These are phyloP conservation scores for Verbascum thapsus DNA, from an alignment of 257 asterid species.

Conservation along the genomic window DNA sequence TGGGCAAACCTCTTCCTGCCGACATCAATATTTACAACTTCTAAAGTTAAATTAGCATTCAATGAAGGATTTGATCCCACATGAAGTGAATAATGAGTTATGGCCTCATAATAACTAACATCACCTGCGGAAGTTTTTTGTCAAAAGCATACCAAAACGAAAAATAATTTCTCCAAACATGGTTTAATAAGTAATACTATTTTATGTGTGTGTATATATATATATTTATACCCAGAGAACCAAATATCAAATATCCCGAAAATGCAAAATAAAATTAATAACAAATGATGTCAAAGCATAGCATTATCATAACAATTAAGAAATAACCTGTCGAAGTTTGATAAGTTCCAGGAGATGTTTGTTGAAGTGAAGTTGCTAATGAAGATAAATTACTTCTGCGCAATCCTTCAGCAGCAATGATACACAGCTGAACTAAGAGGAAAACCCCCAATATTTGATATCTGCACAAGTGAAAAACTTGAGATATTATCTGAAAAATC, in stretches of 20 bases:
- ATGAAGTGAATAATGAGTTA: slow-evolving; percentile 12
- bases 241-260: not conserved
- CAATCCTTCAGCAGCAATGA: slow-evolving; percentile 89
- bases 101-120: slow-evolving; percentile 2
- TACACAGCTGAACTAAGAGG: slow-evolving; percentile 92
- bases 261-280: not conserved
- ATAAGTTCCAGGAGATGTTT: slow-evolving; percentile 67
- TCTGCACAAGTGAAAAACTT: slow-evolving; percentile 48
- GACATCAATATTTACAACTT: slow-evolving; percentile 15
- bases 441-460: slow-evolving; percentile 97
- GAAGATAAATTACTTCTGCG: slow-evolving; percentile 87
- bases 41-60: not conserved
- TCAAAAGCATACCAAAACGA: slow-evolving; percentile 10
- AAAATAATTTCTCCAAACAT: not conserved
- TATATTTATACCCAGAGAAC: slow-evolving; percentile 12
- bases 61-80: not conserved
- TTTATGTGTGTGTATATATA: too few species aligned
- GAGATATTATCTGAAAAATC: slow-evolving; percentile 6
- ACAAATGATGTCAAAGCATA: not conserved
- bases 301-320: slow-evolving; percentile 9
- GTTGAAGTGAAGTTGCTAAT: slow-evolving; percentile 72
- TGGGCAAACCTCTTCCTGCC: slow-evolving; percentile 84
- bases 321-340: slow-evolving; percentile 71
- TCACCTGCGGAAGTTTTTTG: not conserved
- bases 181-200: not conserved